These are phyloP conservation scores for Stenocarpella maydis DNA, from an alignment of 2,329 filamentous ascomycete genomes.

Conservation along the genomic window DNA sequence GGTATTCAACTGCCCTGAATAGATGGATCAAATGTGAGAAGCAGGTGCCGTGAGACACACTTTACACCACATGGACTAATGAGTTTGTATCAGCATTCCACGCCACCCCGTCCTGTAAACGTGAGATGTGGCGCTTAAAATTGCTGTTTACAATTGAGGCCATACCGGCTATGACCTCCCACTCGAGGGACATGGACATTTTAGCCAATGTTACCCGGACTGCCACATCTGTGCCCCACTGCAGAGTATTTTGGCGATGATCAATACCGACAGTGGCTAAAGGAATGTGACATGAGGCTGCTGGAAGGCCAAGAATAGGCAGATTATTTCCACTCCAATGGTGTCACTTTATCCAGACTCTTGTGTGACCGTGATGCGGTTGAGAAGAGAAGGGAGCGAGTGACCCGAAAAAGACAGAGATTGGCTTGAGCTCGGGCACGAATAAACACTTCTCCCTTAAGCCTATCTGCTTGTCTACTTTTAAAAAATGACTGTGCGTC, in stretches of 20 bases:
- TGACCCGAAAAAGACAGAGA: not conserved
- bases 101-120: not conserved
- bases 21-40: not conserved
- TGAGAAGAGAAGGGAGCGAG: not conserved
- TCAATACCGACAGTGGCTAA: not conserved
- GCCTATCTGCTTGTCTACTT: too few species aligned
- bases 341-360: not conserved
- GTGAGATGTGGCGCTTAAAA: not conserved
- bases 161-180: too few species aligned
- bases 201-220: not conserved
- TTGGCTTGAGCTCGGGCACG: not conserved
- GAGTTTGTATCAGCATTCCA: conserved; percentile 9
- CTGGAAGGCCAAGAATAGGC: not conserved
- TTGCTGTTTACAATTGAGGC: not conserved
- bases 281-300: not conserved
- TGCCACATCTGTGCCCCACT: not conserved
- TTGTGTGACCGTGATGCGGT: not conserved
- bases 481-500: too few species aligned
- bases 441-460: too few species aligned
- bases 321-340: not conserved
- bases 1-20: conserved; percentile 1
- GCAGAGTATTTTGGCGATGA: not conserved
- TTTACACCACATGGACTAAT: not conserved
- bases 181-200: not conserved
- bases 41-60: not conserved